Percentiles rank a stretch among this genome's conserved stretches.
Evolutionary conservation across 352 stramenopile species (phyloP).

Genomic region (Globisporangium splendens): DNA sequence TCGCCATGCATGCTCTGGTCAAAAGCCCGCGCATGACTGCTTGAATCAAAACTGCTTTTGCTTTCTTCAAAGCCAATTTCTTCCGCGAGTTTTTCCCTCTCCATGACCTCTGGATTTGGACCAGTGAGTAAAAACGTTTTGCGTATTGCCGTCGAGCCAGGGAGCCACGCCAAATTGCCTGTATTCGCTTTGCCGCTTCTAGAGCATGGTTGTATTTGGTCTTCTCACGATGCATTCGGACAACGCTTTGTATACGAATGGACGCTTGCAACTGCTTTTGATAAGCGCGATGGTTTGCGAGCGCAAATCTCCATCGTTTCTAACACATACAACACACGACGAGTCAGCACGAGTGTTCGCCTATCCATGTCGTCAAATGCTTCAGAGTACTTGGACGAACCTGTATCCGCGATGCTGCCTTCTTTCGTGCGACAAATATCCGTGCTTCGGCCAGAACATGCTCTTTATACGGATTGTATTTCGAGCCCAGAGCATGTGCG

Average conservation of each 20-base stretch:
- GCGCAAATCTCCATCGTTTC: constrained; percentile 18
- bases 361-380: background rate
- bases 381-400: constrained; percentile 12
- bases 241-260: constrained; percentile 23
- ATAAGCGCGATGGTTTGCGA: constrained; percentile 9
- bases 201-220: constrained; percentile 13
- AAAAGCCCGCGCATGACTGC: constrained; percentile 19
- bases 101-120: constrained; percentile 28
- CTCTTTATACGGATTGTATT: constrained; percentile 47
- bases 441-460: constrained; percentile 42
- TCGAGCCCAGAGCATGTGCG: constrained; percentile 36
- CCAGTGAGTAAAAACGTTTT: constrained; percentile 8
- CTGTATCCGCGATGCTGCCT: constrained; percentile 53
- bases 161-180: constrained; percentile 25
- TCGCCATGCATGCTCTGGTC: constrained; percentile 7
- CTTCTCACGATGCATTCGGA: constrained; percentile 19
- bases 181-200: constrained; percentile 16
- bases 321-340: constrained; percentile 1
- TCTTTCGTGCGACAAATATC: constrained; percentile 36
- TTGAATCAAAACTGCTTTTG: constrained; percentile 26
- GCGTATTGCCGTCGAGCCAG: constrained; percentile 11
- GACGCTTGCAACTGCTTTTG: constrained; percentile 10
- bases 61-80: constrained; percentile 9
- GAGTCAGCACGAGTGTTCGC: background rate
- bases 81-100: constrained; percentile 17